These are phyloP conservation scores for Debaryomyces nepalensis DNA, from an alignment of 1,139 yeast species.

Conservation along the genomic window DNA sequence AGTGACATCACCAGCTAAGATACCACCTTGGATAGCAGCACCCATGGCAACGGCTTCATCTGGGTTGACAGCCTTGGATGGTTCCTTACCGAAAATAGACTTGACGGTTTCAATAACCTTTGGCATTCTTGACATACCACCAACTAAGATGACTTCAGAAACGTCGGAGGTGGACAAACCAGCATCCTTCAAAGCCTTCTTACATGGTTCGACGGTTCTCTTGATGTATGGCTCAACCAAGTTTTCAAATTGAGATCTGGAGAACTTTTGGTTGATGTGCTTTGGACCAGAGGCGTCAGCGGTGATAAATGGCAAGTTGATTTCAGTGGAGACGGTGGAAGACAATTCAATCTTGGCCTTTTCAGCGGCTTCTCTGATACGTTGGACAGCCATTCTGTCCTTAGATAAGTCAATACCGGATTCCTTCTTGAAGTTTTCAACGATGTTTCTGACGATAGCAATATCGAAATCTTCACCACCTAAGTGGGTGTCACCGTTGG, in stretches of 20 bases:
- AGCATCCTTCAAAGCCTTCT: constrained; percentile 98
- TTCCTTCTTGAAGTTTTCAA: constrained; percentile 91
- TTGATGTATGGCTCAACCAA: constrained; percentile 90
- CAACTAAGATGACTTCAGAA: constrained; percentile 95
- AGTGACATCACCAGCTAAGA: constrained; percentile 96
- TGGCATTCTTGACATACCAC: constrained; percentile 99
- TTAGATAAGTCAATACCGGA: constrained; percentile 83
- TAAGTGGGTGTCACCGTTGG: constrained; percentile 88
- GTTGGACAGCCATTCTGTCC: constrained; percentile 99
- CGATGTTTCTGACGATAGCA: constrained; percentile 84
- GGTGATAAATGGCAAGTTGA: constrained; percentile 96
- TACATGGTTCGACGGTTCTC: constrained; percentile 95
- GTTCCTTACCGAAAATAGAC: constrained; percentile 89
- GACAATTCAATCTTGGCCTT: constrained; percentile 99
- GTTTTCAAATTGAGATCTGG: constrained; percentile 92
- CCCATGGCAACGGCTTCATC: constrained; percentile 99
- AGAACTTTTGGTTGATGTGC: constrained; percentile 92
- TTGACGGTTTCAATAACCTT: constrained; percentile 97
- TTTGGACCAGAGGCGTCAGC: constrained; percentile 97
- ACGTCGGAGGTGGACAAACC: constrained; percentile 81
- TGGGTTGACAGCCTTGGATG: constrained; percentile 98
- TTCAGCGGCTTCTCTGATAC: constrained; percentile 99
- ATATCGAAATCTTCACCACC: constrained; percentile 95
- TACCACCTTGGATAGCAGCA: constrained; percentile 99
- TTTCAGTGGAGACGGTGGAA: constrained; percentile 89